Evolutionary conservation across 2,329 filamentous ascomycete species (phyloP).

Genomic region (Alternaria dauci): DNA sequence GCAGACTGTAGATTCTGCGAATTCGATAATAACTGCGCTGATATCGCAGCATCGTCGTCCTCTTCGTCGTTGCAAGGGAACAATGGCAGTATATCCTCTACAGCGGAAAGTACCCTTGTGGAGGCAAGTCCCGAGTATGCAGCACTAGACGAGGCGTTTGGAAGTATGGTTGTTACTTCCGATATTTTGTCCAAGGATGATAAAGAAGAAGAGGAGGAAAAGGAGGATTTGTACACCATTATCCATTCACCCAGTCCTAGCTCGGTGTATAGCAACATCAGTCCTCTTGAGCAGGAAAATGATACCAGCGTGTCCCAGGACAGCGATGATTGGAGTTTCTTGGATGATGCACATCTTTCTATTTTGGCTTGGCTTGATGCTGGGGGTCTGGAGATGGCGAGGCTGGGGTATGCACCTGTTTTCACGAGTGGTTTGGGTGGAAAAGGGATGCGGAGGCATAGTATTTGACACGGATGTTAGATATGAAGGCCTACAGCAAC

Average conservation of each 20-base stretch:
- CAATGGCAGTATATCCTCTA: background rate
- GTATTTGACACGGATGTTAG: background rate
- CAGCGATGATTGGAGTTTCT: background rate
- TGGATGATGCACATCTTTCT: background rate
- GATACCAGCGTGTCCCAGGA: background rate
- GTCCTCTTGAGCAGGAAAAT: background rate
- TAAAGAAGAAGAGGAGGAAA: background rate
- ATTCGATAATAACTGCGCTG: background rate
- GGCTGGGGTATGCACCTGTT: background rate
- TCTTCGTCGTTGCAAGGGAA: background rate
- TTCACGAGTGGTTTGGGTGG: background rate
- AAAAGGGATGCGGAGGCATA: background rate
- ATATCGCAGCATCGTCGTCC: background rate
- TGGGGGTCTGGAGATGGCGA: background rate
- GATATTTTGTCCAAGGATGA: background rate
- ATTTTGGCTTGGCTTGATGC: background rate
- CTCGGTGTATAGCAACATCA: background rate
- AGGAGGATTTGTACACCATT: background rate
- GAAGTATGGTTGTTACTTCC: too few species aligned
- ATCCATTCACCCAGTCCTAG: background rate
- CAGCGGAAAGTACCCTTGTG: background rate
- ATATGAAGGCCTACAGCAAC: background rate
- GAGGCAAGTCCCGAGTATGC: background rate
- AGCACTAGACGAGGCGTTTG: background rate
- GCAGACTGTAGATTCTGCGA: background rate